A percentile compares a stretch with the other conserved stretches of the same genome.
Evolutionary conservation across 2,329 filamentous ascomycete genomes (phyloP).

Genomic region (Fulvia fulva): DNA sequence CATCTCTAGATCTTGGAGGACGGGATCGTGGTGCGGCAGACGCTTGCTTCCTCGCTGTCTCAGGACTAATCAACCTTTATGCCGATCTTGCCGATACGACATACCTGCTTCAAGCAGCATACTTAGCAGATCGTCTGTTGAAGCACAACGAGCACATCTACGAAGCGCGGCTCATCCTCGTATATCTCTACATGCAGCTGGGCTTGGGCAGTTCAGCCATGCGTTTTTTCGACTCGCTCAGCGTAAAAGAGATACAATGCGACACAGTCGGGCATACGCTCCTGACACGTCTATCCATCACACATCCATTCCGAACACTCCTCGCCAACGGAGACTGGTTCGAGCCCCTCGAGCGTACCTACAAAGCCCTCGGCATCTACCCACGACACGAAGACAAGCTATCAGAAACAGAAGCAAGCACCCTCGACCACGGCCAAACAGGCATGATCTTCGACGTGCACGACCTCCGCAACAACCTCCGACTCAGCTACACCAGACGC

Average conservation of each 20-base stretch:
- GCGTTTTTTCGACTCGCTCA: slow-evolving; percentile 30
- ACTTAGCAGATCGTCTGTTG: slow-evolving; percentile 29
- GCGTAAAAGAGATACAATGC: slow-evolving; percentile 35
- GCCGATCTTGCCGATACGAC: slow-evolving; percentile 14
- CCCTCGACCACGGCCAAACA: slow-evolving; percentile 31
- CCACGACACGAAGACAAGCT: slow-evolving; percentile 32
- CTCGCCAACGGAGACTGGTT: slow-evolving; percentile 17
- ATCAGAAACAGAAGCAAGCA: slow-evolving; percentile 28
- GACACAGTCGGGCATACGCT: slow-evolving; percentile 35
- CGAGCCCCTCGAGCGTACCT: slow-evolving; percentile 29
- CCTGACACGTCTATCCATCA: slow-evolving; percentile 31
- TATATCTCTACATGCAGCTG: slow-evolving; percentile 35
- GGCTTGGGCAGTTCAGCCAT: slow-evolving; percentile 32
- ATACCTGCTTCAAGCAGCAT: slow-evolving; percentile 31
- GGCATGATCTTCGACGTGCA: slow-evolving; percentile 37
- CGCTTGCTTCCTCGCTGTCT: slow-evolving; percentile 32
- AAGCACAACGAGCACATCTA: slow-evolving; percentile 27
- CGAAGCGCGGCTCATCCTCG: slow-evolving; percentile 33
- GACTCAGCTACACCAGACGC: slow-evolving; percentile 29
- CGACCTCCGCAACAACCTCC: slow-evolving; percentile 29
- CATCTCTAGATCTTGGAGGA: slow-evolving; percentile 11
- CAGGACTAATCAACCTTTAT: slow-evolving; percentile 29
- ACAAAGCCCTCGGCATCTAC: slow-evolving; percentile 30
- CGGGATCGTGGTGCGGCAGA: slow-evolving; percentile 25
- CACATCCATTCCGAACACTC: slow-evolving; percentile 28